Percentiles rank a stretch among this genome's conserved stretches.
phyloP scores from a whole-genome alignment of 2,329 filamentous ascomycete species.

The Ustilaginoidea virens region DNA sequence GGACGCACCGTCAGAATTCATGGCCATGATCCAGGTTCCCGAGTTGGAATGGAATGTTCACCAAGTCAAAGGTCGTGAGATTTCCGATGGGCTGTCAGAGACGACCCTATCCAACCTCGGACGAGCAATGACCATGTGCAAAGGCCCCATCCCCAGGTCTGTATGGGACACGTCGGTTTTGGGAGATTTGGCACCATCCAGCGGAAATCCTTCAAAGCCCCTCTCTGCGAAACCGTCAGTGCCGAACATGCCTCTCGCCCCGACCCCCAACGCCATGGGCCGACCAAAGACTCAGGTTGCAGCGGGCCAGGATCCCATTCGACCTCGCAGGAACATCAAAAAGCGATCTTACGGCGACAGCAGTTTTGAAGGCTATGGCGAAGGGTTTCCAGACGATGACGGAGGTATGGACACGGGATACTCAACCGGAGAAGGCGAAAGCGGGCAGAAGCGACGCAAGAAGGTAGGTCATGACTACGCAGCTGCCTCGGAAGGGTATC shows the following conservation, averaged over 20 bases:
- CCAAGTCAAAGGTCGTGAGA: constrained; percentile 37
- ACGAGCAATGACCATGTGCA: constrained; percentile 41
- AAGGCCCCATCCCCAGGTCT: constrained; percentile 37
- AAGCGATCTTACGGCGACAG: constrained; percentile 64
- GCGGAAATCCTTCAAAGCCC: constrained; percentile 22
- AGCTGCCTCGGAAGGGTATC: not conserved
- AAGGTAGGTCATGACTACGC: constrained; percentile 29
- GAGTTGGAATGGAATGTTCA: constrained; percentile 42
- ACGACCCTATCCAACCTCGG: constrained; percentile 26
- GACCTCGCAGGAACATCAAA: constrained; percentile 51
- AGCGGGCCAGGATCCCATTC: constrained; percentile 28
- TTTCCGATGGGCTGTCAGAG: constrained; percentile 35
- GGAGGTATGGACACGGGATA: constrained; percentile 42
- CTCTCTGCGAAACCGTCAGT: constrained; percentile 32
- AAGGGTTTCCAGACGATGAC: constrained; percentile 57
- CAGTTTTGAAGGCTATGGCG: constrained; percentile 60
- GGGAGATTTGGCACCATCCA: constrained; percentile 34
- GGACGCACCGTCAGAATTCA: constrained; percentile 34
- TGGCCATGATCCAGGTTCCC: constrained; percentile 33
- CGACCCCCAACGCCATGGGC: constrained; percentile 16
- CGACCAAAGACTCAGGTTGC: constrained; percentile 23
- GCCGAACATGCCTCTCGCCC: constrained; percentile 33
- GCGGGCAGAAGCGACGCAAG: constrained; percentile 49
- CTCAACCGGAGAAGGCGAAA: constrained; percentile 57
- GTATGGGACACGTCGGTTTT: constrained; percentile 43